Conservation (phyloP, 2,329 filamentous ascomycete species). For the Microdochium paspali region DNA sequence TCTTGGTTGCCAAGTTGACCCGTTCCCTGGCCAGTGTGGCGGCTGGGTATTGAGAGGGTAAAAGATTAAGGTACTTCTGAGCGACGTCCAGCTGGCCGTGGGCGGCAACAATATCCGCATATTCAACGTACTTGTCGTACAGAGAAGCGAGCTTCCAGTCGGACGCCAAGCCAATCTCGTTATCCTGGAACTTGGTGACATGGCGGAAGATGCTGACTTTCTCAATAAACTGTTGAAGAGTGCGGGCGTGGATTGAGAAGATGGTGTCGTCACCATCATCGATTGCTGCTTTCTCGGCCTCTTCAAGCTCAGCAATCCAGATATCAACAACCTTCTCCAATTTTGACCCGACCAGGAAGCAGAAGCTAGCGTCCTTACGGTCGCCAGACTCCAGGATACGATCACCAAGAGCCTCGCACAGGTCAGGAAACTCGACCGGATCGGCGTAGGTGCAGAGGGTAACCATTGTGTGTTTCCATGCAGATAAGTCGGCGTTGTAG, state of each 20-base stretch:
- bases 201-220: slow-evolving; percentile 96
- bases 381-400: slow-evolving; percentile 70
- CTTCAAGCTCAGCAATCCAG: slow-evolving; percentile 83
- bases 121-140: slow-evolving; percentile 94
- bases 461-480: slow-evolving; percentile 97
- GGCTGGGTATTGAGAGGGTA: slow-evolving; percentile 74
- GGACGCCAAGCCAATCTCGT: slow-evolving; percentile 58
- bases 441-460: slow-evolving; percentile 93
- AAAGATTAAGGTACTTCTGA: slow-evolving; percentile 81
- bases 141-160: slow-evolving; percentile 84
- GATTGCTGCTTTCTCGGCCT: slow-evolving; percentile 68
- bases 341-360: slow-evolving; percentile 91
- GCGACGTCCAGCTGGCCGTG: slow-evolving; percentile 82
- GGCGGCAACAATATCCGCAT: slow-evolving; percentile 86
- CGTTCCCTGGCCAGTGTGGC: slow-evolving; percentile 81
- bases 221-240: slow-evolving; percentile 89
- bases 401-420: slow-evolving; percentile 92
- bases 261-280: slow-evolving; percentile 65
- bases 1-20: slow-evolving; percentile 74
- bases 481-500: slow-evolving; percentile 83
- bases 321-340: slow-evolving; percentile 94
- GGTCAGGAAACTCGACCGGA: slow-evolving; percentile 81
- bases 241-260: slow-evolving; percentile 85
- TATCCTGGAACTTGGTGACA: slow-evolving; percentile 83
- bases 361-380: slow-evolving; percentile 90